Percentiles rank a stretch among this genome's conserved stretches.
These are phyloP conservation scores for Agaricus blazei DNA, from an alignment of 768 basidiomycete species.

Conservation along the genomic window DNA sequence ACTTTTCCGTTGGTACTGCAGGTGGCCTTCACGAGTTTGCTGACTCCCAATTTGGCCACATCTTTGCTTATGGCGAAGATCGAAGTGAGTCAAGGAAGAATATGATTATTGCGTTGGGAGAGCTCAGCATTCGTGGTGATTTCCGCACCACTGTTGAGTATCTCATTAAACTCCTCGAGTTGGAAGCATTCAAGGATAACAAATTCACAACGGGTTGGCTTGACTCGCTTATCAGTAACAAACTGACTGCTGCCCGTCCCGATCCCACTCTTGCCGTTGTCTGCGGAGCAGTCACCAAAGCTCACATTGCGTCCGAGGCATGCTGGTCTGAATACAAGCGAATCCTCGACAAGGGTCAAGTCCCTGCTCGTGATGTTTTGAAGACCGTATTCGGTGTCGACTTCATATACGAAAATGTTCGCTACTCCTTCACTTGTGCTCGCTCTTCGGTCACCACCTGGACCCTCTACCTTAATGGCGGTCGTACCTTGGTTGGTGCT, in stretches of 20 bases:
- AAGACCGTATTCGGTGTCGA: conserved; percentile 96
- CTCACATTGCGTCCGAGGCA: conserved; percentile 82
- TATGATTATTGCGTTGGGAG: conserved; percentile 99
- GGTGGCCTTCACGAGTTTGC: conserved; percentile 99
- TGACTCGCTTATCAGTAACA: conserved; percentile 94
- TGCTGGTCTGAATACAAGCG: conserved; percentile 94
- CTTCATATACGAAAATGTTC: conserved; percentile 94
- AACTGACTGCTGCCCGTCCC: conserved; percentile 95
- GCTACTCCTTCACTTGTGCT: conserved; percentile 94
- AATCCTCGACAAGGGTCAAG: conserved; percentile 96
- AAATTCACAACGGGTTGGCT: conserved; percentile 99
- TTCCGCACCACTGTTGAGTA: conserved; percentile 99
- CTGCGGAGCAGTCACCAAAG: conserved; percentile 94
- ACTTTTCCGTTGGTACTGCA: conserved; percentile 94
- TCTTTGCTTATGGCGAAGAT: conserved; percentile 98
- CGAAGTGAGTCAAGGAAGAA: conserved; percentile 94
- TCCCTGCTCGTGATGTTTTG: conserved; percentile 88
- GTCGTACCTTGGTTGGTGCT: conserved; percentile 86
- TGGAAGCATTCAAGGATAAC: conserved; percentile 95
- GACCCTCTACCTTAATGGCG: conserved; percentile 96
- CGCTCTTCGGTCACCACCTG: conserved; percentile 85
- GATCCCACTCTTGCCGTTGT: conserved; percentile 91
- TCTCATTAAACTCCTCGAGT: conserved; percentile 94
- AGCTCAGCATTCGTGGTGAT: conserved; percentile 97
- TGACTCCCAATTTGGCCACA: conserved; percentile 98